Conservation (phyloP, 495 filamentous ascomycete genomes). For the Aspergillus indologenus region DNA sequence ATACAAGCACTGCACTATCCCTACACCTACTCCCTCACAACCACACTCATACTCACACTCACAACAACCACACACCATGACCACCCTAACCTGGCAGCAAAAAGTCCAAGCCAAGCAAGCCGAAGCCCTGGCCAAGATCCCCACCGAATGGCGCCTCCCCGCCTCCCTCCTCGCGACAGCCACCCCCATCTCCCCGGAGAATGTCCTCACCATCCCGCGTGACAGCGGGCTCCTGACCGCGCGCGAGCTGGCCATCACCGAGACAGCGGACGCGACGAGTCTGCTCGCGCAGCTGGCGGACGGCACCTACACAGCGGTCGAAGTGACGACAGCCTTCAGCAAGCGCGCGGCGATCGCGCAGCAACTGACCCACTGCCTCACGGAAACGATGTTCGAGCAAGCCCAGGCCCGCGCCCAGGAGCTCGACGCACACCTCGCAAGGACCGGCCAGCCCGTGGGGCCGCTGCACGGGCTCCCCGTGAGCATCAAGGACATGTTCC, state of each 20-base stretch:
- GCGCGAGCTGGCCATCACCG: constrained; percentile 54
- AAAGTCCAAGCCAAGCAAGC: constrained; percentile 34
- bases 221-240: constrained; percentile 44
- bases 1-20: no score
- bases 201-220: constrained; percentile 37
- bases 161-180: constrained; percentile 16
- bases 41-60: background rate
- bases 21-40: no score
- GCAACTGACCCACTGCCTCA: constrained; percentile 50
- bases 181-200: constrained; percentile 1
- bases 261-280: constrained; percentile 46
- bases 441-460: constrained; percentile 43
- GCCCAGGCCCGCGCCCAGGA: constrained; percentile 32
- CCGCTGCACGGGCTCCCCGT: constrained; percentile 64
- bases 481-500: constrained; percentile 61
- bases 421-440: constrained; percentile 32
- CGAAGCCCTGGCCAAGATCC: constrained; percentile 40
- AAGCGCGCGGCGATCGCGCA: constrained; percentile 45
- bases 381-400: constrained; percentile 52
- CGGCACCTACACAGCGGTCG: constrained; percentile 41
- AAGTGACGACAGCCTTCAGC: constrained; percentile 54
- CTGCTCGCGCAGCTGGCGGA: constrained; percentile 26
- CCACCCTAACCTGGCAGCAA: constrained; percentile 20
- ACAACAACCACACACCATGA: constrained; percentile 14
- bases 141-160: constrained; percentile 38